Base-by-base conservation (phyloP, 768 basidiomycete genomes). In the Leccinum disarticulatum region DNA sequence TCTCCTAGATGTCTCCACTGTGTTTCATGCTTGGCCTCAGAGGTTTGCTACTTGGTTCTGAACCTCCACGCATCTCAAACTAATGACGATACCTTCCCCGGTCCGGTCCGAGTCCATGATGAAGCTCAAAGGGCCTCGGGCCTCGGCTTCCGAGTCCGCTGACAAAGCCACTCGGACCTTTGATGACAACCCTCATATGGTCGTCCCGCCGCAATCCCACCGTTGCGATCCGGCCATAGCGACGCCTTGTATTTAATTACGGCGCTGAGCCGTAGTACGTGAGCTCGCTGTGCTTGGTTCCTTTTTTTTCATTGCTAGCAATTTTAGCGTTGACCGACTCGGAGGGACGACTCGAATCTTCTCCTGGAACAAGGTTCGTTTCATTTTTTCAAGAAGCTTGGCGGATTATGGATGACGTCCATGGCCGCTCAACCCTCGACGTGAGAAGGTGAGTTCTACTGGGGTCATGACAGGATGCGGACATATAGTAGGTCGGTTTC, bases 241-340 rank as follows among this genome's bases (percentile, higher is more conserved):
- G 58, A 36, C 52, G 15, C 65, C 31, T 73, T 70, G 62, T 71
- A 68, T 60, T 58, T n/a, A 38, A 25, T 19, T 48, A 60, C 53
- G 10, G 28, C 49, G 31, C 31, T 10, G 31, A 3, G 27, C 27
- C 51, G 27, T 30, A 25, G 17, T 57, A n/a, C n/a, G n/a, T n/a
- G 33, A 54, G 28, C 35, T 47, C 2, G 54, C 53, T 53, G 28
- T 31, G 31, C 53, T 5, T 38, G 41, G 30, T 35, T 58, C 28
- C 62, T 46, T 28, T 28, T 33, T 50, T 52, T 68, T 22, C 10
- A 17, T n/a, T 25, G 7, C 17, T 33, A 31, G 30, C 31, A 17
- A 46, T 43, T 43, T 43, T 11, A 47, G 17, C 17, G 30, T 59
- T 56, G 36, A 10, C 28, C 41, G 13, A 47, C n/a, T n/a, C n/a